A percentile compares a stretch with the other conserved stretches of the same genome.
Conservation (phyloP, 306 rosid species). For the Lablab purpureus region DNA sequence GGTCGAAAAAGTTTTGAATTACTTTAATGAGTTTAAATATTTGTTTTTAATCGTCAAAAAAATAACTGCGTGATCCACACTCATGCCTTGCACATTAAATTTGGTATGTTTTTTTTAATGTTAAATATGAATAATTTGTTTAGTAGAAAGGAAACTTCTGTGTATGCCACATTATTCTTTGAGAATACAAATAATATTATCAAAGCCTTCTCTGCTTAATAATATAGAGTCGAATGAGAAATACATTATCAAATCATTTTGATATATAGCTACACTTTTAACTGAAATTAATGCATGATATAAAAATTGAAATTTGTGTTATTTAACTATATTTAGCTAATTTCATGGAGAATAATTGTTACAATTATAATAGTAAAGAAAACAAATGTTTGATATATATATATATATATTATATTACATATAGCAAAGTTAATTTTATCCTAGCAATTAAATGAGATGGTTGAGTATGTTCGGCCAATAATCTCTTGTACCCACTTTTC, state of each 20-base stretch:
- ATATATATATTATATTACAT: slow-evolving; percentile 3
- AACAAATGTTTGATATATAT: background rate
- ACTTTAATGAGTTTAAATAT: background rate
- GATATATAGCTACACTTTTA: background rate
- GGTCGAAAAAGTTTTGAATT: background rate
- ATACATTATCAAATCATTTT: background rate
- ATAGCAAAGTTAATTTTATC: background rate
- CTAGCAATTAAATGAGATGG: slow-evolving; percentile 17
- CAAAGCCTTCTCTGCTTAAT: background rate
- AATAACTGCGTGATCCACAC: background rate
- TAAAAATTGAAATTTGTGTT: background rate
- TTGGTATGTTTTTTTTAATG: background rate
- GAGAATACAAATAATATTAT: background rate
- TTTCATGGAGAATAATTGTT: background rate
- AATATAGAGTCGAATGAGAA: background rate
- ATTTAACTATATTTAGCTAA: background rate
- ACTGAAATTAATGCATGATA: background rate
- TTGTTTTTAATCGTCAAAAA: background rate
- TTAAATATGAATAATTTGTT: slow-evolving; percentile 14
- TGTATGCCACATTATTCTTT: background rate
- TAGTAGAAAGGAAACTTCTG: background rate
- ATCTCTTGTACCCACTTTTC: slow-evolving; percentile 1
- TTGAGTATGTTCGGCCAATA: slow-evolving; percentile 17
- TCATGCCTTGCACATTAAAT: slow-evolving; percentile 24
- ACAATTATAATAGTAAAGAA: background rate